Evolutionary conservation across 495 filamentous ascomycete genomes (phyloP), one percentile per base, ranked within the genome.

Genomic region (Bryoglossum gracile): DNA sequence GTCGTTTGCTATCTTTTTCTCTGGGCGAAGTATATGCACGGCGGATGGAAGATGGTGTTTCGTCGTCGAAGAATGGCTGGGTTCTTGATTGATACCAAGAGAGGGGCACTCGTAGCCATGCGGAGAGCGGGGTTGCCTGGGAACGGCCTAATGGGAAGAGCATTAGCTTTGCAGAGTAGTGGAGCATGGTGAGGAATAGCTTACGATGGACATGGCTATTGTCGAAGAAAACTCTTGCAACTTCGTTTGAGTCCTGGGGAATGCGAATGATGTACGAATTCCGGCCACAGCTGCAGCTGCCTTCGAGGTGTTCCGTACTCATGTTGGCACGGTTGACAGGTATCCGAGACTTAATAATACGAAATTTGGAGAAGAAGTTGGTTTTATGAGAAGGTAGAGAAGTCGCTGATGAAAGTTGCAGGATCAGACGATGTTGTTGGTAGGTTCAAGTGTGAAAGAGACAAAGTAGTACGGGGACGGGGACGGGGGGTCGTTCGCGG

Each of bases 201-300:
- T 40, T 51, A 56, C 52, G 48, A 23, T 45, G 75, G 79, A 57
- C 76, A 88, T 86, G 75, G 43, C 83, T 81, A 19, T 77, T 73
- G 59, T 89, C 81, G 58, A 89, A 87, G 54, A 86, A 75, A 6
- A 95, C 74, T 38, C 78, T 72, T 18, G 83, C 80, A 36, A 71
- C 63, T 25, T 78, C 65, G 11, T 65, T 63, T 33, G 74, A 63
- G 51, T 77, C 56, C 3, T 68, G 54, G 2, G 89, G 87, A 23
- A 89, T 71, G 22, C 74, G 64, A 48, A 95, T 78, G 14, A 77
- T 71, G 65, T 94, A 95, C 52, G 81, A 75, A 59, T 91, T 94
- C 23, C 89, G 81, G 33, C 88, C 87, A 64, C 89, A 95, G 21
- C 82, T 78, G 66, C 89, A 95, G 60, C 81, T 74, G 48, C 89